These are phyloP conservation scores for Penicillium sp. DNA, from an alignment of 2,329 filamentous ascomycete species.

Conservation along the genomic window DNA sequence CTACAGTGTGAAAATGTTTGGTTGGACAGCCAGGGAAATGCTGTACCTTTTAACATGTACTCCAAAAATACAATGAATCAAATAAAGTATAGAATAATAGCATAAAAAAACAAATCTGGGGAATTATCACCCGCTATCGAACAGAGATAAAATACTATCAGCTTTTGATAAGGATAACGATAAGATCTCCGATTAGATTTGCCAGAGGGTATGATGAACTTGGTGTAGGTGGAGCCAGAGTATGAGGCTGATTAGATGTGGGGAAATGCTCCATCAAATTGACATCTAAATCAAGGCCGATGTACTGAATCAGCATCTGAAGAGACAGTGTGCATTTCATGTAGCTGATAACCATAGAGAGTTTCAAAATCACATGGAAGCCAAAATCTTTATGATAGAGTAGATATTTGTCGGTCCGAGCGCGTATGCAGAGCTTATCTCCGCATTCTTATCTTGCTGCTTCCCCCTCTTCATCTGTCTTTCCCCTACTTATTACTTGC, in stretches of 20 bases:
- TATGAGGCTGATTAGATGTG: too few species aligned
- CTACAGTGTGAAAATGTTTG: too few species aligned
- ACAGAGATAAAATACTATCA: background rate
- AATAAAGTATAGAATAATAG: too few species aligned
- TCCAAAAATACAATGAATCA: too few species aligned
- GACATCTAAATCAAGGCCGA: too few species aligned
- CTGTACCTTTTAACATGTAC: too few species aligned
- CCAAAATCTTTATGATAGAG: background rate
- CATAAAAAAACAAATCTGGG: background rate
- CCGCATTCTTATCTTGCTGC: background rate
- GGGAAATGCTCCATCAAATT: too few species aligned
- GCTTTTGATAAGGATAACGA: too few species aligned
- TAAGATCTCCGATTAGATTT: background rate
- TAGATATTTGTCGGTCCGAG: background rate
- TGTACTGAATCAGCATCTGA: too few species aligned
- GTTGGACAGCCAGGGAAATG: background rate
- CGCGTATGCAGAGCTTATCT: slow-evolving; percentile 1
- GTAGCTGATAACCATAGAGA: background rate
- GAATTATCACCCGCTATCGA: background rate
- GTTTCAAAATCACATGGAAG: background rate
- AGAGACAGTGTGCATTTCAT: too few species aligned
- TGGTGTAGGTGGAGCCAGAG: too few species aligned
- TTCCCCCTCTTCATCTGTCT: background rate
- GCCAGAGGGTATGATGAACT: too few species aligned
- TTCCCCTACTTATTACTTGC: background rate